Conservation (phyloP, 2,329 filamentous ascomycete species). For the Colletotrichum sidae region DNA sequence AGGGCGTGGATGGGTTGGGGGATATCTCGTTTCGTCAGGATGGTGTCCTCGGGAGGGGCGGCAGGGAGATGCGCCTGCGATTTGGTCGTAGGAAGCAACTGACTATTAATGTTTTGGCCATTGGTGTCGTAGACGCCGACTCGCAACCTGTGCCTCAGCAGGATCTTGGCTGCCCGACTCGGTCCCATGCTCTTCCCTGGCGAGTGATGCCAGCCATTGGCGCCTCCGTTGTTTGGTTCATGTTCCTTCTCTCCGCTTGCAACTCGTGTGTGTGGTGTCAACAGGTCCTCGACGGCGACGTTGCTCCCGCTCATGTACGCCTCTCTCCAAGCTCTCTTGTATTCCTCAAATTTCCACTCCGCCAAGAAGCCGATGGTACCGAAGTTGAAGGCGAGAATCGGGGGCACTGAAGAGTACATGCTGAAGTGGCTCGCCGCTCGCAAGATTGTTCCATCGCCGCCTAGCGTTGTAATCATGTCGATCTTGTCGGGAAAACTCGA, state of each 20-base stretch:
- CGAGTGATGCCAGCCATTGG: slow-evolving; percentile 74
- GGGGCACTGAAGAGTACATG: slow-evolving; percentile 83
- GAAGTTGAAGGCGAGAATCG: slow-evolving; percentile 96
- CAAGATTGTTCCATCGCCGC: slow-evolving; percentile 92
- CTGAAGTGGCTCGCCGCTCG: slow-evolving; percentile 83
- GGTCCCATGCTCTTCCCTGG: slow-evolving; percentile 85
- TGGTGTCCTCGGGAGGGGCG: slow-evolving; percentile 38
- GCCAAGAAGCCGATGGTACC: slow-evolving; percentile 94
- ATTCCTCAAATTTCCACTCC: slow-evolving; percentile 95
- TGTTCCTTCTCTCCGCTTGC: slow-evolving; percentile 44
- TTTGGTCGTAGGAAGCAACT: slow-evolving; percentile 57
- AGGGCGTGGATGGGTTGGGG: slow-evolving; percentile 75
- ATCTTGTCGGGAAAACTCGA: slow-evolving; percentile 79
- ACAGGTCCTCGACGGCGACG: slow-evolving; percentile 59
- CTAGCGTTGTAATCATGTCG: slow-evolving; percentile 89
- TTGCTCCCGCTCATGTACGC: slow-evolving; percentile 83
- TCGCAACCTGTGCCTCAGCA: slow-evolving; percentile 87
- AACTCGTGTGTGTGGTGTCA: slow-evolving; percentile 53
- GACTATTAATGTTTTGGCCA: slow-evolving; percentile 69
- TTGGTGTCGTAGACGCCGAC: slow-evolving; percentile 84
- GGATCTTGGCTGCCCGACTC: slow-evolving; percentile 79
- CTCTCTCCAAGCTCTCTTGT: slow-evolving; percentile 91
- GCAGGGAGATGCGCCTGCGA: slow-evolving; percentile 49
- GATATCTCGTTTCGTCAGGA: slow-evolving; percentile 25
- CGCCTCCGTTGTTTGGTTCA: slow-evolving; percentile 35